phyloP scores from a whole-genome alignment of 2,329 filamentous ascomycete genomes.

The Davidsoniella australis region DNA sequence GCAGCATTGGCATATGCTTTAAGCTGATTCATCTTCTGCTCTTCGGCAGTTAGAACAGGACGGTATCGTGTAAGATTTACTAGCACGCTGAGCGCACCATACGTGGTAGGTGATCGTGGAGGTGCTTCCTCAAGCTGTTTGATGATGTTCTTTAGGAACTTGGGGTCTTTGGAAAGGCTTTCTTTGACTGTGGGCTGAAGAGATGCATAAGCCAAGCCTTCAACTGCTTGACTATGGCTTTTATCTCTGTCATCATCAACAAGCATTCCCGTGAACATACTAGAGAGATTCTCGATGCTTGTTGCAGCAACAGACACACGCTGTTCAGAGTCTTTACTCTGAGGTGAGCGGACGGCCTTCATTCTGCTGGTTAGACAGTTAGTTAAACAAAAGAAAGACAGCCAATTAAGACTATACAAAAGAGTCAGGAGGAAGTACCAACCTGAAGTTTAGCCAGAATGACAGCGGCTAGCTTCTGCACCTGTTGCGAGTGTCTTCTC shows the following conservation, averaged over 20 bases:
- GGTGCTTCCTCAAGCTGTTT: conserved; percentile 39
- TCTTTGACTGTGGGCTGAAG: conserved; percentile 77
- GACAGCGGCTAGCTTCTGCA: conserved; percentile 52
- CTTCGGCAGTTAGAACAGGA: conserved; percentile 66
- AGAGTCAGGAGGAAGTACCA: conserved; percentile 15
- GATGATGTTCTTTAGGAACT: conserved; percentile 55
- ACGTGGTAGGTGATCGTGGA: conserved; percentile 54
- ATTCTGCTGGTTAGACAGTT: conserved; percentile 28
- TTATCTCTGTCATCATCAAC: conserved; percentile 27
- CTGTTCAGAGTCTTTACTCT: conserved; percentile 24
- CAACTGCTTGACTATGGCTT: conserved; percentile 46
- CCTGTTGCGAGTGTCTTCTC: conserved; percentile 42
- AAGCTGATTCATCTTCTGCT: conserved; percentile 78
- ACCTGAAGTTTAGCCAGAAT: conserved; percentile 57
- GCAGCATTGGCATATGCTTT: conserved; percentile 86
- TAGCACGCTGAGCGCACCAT: conserved; percentile 74
- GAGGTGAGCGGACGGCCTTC: conserved; percentile 35
- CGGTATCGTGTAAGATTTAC: conserved; percentile 70
- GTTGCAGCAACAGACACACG: conserved; percentile 37
- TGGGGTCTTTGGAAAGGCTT: conserved; percentile 48
- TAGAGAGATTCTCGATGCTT: conserved; percentile 47
- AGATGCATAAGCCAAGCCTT: conserved; percentile 84
- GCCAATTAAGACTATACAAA: conserved; percentile 10
- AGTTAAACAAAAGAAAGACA: conserved; percentile 20
- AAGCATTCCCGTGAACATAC: conserved; percentile 50